Base-by-base conservation (phyloP, 2,329 filamentous ascomycete species). In the Xylariomycetidae sp. region DNA sequence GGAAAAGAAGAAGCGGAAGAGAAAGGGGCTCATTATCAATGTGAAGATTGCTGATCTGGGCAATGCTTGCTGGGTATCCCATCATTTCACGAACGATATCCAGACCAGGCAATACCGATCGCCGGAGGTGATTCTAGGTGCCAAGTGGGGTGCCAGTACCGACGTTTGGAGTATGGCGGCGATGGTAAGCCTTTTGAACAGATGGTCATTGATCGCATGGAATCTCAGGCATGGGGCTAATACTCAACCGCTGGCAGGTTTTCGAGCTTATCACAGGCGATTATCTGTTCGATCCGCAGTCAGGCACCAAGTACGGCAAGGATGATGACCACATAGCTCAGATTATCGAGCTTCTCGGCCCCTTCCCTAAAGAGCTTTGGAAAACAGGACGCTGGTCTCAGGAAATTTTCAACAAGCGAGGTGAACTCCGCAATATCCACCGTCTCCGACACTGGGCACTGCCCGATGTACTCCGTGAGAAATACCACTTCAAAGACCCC, bases 121-220 rank as follows among this genome's bases (percentile, higher is more conserved):
- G 2, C 92, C 92, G 2, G 92, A 98, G 63, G 92, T 98, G 36
- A 96, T 98, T 40, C 68, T 98, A 14, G 92, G 92, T 24, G 79
- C 88, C 3, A 96, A 96, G 68, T 98, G 92, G 92, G 92, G 92
- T 47, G 92, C 92, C n/a, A 96, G 90, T 57, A 96, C 92, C 2
- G 92, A 98, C 62, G 85, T 96, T 6, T 98, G 92, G 92, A 96
- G 90, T 64, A 98, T 98, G 92, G 89, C 92, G 38, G 85, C 85
- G 48, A 98, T 98, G 92, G 92, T 96, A 72, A 52, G 78, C 56
- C 31, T n/a, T n/a, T n/a, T n/a, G n/a, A n/a, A n/a, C n/a, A n/a
- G n/a, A n/a, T n/a, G n/a, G n/a, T n/a, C n/a, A n/a, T n/a, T n/a
- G n/a, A n/a, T n/a, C n/a, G n/a, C 23, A n/a, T 20, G 14, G 25